Evolutionary conservation across 169 alveolate species (phyloP).

Genomic region (Condylostoma magnum): DNA sequence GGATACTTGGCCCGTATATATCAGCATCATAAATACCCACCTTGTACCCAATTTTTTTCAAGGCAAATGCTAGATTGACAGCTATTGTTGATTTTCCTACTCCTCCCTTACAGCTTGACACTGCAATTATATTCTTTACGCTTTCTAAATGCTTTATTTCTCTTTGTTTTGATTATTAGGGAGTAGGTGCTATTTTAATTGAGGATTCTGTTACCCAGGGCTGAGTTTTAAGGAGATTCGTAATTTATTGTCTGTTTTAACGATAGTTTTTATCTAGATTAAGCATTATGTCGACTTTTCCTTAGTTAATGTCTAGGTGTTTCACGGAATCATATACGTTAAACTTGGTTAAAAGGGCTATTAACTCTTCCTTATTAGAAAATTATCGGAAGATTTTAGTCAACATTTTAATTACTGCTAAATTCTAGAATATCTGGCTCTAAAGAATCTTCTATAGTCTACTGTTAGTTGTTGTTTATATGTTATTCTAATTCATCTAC

Average conservation of each 20-base stretch:
- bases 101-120: conserved; percentile 97
- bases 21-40: conserved; percentile 97
- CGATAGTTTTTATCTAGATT: conserved; percentile 22
- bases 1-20: conserved; percentile 96
- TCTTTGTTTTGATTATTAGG: conserved; percentile 36
- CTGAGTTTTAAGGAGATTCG: not conserved
- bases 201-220: conserved; percentile 22
- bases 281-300: conserved; percentile 5
- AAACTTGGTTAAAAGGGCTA: not conserved
- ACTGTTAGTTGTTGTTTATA: no score
- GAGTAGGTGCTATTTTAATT: conserved; percentile 27
- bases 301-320: not conserved
- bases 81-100: conserved; percentile 97
- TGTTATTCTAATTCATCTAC: no score
- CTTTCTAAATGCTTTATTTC: conserved; percentile 54
- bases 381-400: not conserved
- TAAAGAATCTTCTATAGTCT: no score
- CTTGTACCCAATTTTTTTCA: conserved; percentile 77
- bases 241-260: not conserved
- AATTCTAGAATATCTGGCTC: no score
- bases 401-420: not conserved
- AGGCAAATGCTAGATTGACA: conserved; percentile 85
- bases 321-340: not conserved
- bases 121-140: conserved; percentile 88
- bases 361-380: not conserved